Percentiles rank a stretch among this genome's conserved stretches.
Evolutionary conservation across 805 yeast species (phyloP).

Genomic region (Maudiozyma serrabonitensis): DNA sequence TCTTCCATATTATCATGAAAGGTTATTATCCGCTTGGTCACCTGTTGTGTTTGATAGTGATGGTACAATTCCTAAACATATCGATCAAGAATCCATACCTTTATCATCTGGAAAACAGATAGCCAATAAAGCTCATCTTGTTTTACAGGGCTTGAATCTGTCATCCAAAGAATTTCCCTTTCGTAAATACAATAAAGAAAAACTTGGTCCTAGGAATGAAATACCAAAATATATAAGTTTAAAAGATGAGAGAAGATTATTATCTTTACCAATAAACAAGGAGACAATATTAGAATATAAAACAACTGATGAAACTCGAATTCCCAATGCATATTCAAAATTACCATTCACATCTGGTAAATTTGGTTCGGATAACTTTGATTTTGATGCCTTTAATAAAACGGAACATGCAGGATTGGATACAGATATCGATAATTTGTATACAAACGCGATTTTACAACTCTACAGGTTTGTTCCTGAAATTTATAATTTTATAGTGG

Average conservation of each 20-base stretch:
- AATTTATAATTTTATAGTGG: constrained; percentile 54
- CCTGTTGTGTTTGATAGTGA: constrained; percentile 47
- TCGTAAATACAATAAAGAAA: constrained; percentile 48
- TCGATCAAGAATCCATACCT: constrained; percentile 32
- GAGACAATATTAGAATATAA: constrained; percentile 17
- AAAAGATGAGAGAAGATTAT: constrained; percentile 20
- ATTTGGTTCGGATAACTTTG: constrained; percentile 91
- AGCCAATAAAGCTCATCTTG: constrained; percentile 2
- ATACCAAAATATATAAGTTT: constrained; percentile 36
- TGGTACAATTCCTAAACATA: constrained; percentile 49
- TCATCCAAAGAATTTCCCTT: constrained; percentile 30
- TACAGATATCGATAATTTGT: constrained; percentile 70
- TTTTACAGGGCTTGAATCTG: constrained; percentile 3
- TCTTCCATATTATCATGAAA: constrained; percentile 75
- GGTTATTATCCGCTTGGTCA: constrained; percentile 75
- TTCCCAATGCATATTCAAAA: constrained; percentile 69
- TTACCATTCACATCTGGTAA: constrained; percentile 73
- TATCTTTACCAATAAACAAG: constrained; percentile 7
- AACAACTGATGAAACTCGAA: constrained; percentile 28
- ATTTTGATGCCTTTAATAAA: constrained; percentile 72
- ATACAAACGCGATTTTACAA: constrained; percentile 71
- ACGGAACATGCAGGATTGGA: constrained; percentile 80
- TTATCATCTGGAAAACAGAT: constrained; percentile 2
- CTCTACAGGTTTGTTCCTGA: constrained; percentile 69
- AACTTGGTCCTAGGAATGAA: constrained; percentile 48